Evolutionary conservation across 768 basidiomycete species (phyloP), one percentile per base, ranked within the genome.

Genomic region (Amanita subjunquillea): DNA sequence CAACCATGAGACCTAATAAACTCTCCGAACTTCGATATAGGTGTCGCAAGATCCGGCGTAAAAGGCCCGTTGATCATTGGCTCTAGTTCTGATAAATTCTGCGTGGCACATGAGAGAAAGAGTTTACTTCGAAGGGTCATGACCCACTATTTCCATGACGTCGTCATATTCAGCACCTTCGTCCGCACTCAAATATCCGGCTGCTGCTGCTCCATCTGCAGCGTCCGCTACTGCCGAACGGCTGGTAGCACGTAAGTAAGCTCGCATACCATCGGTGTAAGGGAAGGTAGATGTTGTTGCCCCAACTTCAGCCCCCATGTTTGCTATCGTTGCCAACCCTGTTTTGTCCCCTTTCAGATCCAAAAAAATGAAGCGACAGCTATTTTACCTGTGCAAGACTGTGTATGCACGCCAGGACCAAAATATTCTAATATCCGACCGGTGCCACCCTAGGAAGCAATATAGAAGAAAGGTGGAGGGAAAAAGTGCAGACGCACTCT

Each of bases 291-390:
- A 95, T 0, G 96, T 98, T 1, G 96, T 99, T n/a, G 96, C 96
- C 37, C 96, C 96, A n/a, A 98, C 94, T 73, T 99, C 96, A 10
- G 96, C 96, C 48, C 96, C 96, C 96, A 98, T 99, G 68, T 99
- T 98, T 41, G 91, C 87, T 51, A 99, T 87, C 2, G 96, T 98
- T 1, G 95, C 96, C 50, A 96, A 71, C 51, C 90, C 88, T 87
- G 47, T 9, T 37, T 6, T 20, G 32, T 47, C 23, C 42, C 12
- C 53, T 45, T 36, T 51, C 8, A 40, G 38, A 50, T 12, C 38
- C 23, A 5, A 20, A 29, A 38, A 30, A 37, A 48, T 9, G 8
- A 6, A 39, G 27, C 39, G 39, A 42, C 22, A 9, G 44, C 12
- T 46, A 42, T 38, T 56, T 66, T 20, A 80, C 92, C 93, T 57